Evolutionary conservation across 306 rosid genomes (phyloP).

Genomic region (Lathyrus tuberosus): DNA sequence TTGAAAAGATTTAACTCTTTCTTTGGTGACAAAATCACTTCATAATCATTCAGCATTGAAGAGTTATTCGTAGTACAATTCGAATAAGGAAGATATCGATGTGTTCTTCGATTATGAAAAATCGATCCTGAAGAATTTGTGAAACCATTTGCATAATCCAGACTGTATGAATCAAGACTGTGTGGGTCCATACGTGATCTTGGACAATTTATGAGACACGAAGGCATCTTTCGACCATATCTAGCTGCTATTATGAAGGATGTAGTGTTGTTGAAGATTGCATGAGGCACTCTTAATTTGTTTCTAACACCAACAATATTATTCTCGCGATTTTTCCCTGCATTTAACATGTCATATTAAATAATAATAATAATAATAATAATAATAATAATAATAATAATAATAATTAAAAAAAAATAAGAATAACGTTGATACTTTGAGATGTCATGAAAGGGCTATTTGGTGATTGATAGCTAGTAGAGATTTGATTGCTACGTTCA

Average conservation of each 20-base stretch:
- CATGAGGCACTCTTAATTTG: background rate
- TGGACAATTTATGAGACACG: background rate
- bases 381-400: background rate
- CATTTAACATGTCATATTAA: background rate
- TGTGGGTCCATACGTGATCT: background rate
- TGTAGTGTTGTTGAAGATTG: slow-evolving; percentile 6
- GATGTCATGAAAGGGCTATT: background rate
- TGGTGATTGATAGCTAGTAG: background rate
- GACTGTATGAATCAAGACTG: background rate
- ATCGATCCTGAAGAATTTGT: slow-evolving; percentile 24
- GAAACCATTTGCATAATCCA: too few relatives aligned
- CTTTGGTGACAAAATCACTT: background rate
- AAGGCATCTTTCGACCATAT: slow-evolving; percentile 8
- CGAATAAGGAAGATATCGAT: background rate
- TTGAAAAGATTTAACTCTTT: slow-evolving; percentile 40
- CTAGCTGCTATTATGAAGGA: background rate
- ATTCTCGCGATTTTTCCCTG: background rate
- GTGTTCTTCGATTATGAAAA: background rate
- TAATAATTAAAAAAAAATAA: too few relatives aligned
- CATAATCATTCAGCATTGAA: background rate
- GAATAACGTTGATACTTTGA: background rate
- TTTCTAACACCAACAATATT: background rate
- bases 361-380: background rate
- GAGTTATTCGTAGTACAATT: too few relatives aligned
- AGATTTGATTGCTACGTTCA: background rate